Base-by-base conservation (phyloP, 2,329 filamentous ascomycete genomes). In the Colletotrichum somersetense region DNA sequence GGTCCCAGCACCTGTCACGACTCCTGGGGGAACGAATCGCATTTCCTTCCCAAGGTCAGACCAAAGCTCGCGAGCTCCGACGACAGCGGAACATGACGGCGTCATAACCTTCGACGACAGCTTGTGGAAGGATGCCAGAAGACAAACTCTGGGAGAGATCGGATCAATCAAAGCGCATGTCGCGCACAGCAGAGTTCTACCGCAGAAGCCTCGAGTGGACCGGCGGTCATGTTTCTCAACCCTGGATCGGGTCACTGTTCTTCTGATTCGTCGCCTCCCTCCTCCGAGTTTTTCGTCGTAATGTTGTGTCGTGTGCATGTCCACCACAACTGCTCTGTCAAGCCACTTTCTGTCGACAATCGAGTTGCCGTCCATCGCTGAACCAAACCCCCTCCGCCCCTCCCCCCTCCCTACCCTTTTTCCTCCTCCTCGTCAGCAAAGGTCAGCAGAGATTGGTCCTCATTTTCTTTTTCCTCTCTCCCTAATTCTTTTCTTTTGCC, bases 21-120 rank as follows among this genome's bases (percentile, higher is more conserved):
- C 57, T 65, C 46, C 56, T 62, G 62, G 67, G 62, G 67, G 67
- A 67, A 57, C 71, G 71, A 73, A 72, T 73, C 71, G 71, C 71
- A 72, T 53, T 50, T 30, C 67, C 38, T 72, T 66, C 40, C 57
- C 61, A 38, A 44, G 55, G 66, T 53, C 56, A 56, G 56, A 20
- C 20, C 33, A 44, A 44, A 58, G 30, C 63, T 71, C 61, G 62
- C 61, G 61, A 72, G 61, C 63, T 40, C 66, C 66, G 50, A 65
- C 58, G 65, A 64, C 62, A 40, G 30, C 50, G 58, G 59, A 55
- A 44, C 53, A 33, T 50, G 46, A 70, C 66, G 23, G 26, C 30
- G 61, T 42, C 66, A 64, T 55, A 63, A 53, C 50, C 57, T 68
- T 62, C 58, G 35, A 62, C 46, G 18, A 52, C 46, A 26, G 35